phyloP scores from a whole-genome alignment of 1,284 basidiomycete species.

The Cystobasidium sp. region DNA sequence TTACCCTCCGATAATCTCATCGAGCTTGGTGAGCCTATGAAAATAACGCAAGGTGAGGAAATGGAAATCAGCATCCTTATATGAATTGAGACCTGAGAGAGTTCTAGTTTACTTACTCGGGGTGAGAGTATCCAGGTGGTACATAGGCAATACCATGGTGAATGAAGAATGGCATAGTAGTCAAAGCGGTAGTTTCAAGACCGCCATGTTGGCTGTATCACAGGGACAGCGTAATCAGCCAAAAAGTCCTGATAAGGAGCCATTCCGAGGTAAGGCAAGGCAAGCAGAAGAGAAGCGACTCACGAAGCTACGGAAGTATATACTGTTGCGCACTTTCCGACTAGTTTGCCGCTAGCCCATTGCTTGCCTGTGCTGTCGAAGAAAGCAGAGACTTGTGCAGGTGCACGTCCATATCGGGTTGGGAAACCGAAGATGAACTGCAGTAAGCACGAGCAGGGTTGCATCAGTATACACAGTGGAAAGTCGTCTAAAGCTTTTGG shows the following conservation, averaged over 20 bases:
- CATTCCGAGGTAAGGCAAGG: neutral
- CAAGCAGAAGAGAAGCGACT: neutral
- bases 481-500: neutral
- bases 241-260: too few relatives aligned
- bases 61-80: too few relatives aligned
- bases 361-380: constrained; percentile 73
- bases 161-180: constrained; percentile 43
- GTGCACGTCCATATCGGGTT: constrained; percentile 65
- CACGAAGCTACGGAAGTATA: constrained; percentile 39
- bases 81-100: too few relatives aligned
- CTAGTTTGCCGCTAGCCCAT: constrained; percentile 73
- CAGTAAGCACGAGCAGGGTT: constrained; percentile 50
- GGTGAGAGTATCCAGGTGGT: constrained; percentile 70
- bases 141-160: constrained; percentile 77
- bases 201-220: constrained; percentile 38
- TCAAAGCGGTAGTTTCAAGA: constrained; percentile 31
- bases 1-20: constrained; percentile 32
- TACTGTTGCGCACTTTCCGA: constrained; percentile 62
- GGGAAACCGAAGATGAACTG: constrained; percentile 70
- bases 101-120: too few relatives aligned
- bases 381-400: constrained; percentile 60
- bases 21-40: constrained; percentile 17
- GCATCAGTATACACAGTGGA: neutral
- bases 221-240: too few relatives aligned
- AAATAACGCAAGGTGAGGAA: neutral